Percentiles rank a stretch among this genome's conserved stretches.
These are phyloP conservation scores for Talaromyces amestolkiae DNA, from an alignment of 2,329 filamentous ascomycete genomes.

Conservation along the genomic window DNA sequence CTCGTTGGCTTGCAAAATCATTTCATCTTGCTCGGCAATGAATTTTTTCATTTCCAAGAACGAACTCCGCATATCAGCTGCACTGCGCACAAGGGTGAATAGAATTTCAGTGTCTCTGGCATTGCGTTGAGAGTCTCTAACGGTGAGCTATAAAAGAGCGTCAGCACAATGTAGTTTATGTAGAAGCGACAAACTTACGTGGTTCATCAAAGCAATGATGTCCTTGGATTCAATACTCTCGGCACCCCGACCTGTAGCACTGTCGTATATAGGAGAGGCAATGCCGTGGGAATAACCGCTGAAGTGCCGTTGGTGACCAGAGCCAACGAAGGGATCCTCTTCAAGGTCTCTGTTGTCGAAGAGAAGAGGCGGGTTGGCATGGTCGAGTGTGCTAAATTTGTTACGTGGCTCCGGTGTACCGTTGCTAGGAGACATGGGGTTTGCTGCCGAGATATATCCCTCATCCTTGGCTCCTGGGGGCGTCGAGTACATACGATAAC, in stretches of 20 bases:
- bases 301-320: conserved; percentile 61
- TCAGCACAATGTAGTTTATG: conserved; percentile 26
- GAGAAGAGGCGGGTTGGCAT: conserved; percentile 51
- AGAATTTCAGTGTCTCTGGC: conserved; percentile 95
- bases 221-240: conserved; percentile 94
- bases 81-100: conserved; percentile 87
- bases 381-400: conserved; percentile 52
- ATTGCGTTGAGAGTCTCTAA: conserved; percentile 92
- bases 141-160: conserved; percentile 64
- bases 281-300: conserved; percentile 93
- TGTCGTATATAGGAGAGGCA: conserved; percentile 84
- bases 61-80: conserved; percentile 93
- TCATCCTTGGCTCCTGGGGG: conserved; percentile 71
- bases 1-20: conserved; percentile 82
- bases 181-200: conserved; percentile 56
- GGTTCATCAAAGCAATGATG: conserved; percentile 96
- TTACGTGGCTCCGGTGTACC: conserved; percentile 47
- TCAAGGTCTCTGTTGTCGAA: conserved; percentile 49
- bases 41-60: conserved; percentile 94
- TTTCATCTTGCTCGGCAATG: conserved; percentile 83
- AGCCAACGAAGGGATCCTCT: conserved; percentile 63
- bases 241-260: conserved; percentile 79
- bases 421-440: conserved; percentile 53
- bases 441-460: conserved; percentile 81
- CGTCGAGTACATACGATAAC: conserved; percentile 48